Evolutionary conservation across 179 eudicot species (phyloP).

Genomic region (Gypsophila paniculata): DNA sequence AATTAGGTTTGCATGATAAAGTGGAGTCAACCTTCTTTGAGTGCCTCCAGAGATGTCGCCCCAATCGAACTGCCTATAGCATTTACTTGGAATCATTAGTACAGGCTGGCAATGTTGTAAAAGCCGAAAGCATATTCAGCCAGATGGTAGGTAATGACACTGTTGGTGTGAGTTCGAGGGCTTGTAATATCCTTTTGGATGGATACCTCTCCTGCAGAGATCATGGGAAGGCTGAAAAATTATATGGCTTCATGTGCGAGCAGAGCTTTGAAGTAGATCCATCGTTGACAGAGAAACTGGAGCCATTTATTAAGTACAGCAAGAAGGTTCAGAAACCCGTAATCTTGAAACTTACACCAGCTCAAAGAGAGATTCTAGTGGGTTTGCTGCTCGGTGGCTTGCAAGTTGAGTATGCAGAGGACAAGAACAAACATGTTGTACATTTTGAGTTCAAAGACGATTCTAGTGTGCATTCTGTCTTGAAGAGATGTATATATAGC

Average conservation of each 20-base stretch:
- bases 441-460: slow-evolving; percentile 58
- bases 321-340: slow-evolving; percentile 41
- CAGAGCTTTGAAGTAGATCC: slow-evolving; percentile 63
- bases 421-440: slow-evolving; percentile 39
- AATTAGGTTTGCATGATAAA: slow-evolving; percentile 54
- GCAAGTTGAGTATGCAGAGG: slow-evolving; percentile 45
- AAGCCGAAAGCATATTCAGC: slow-evolving; percentile 69
- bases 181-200: slow-evolving; percentile 63
- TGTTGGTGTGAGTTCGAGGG: slow-evolving; percentile 55
- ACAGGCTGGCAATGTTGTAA: slow-evolving; percentile 42
- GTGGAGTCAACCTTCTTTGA: slow-evolving; percentile 54
- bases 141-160: slow-evolving; percentile 59
- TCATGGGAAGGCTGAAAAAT: slow-evolving; percentile 52
- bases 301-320: slow-evolving; percentile 34
- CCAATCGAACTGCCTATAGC: slow-evolving; percentile 55
- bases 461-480: slow-evolving; percentile 40
- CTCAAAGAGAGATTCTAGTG: slow-evolving; percentile 75
- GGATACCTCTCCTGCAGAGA: slow-evolving; percentile 52
- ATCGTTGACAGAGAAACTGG: slow-evolving; percentile 59
- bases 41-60: slow-evolving; percentile 55
- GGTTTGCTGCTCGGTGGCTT: slow-evolving; percentile 84
- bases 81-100: slow-evolving; percentile 78
- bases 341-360: slow-evolving; percentile 58
- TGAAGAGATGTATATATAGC: slow-evolving; percentile 58
- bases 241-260: slow-evolving; percentile 58